Evolutionary conservation across 371 early-diverging fungal species (phyloP), one percentile per base, ranked within the genome.

Genomic region (Circinella umbellata): DNA sequence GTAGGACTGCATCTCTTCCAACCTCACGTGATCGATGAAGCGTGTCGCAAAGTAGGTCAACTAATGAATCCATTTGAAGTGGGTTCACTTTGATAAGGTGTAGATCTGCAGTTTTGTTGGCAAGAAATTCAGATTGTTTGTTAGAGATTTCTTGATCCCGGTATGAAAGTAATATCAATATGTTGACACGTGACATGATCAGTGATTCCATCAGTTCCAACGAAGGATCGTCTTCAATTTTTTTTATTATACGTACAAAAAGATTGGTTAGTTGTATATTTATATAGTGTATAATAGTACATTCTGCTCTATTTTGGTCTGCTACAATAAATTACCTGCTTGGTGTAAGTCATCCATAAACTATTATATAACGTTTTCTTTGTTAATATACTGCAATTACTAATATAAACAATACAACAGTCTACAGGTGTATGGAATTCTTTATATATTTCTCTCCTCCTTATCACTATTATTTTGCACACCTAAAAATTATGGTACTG

Each of bases 311-410:
- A 27, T 27, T 27, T 27, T 27, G 27, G 0, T 27, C 2, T 27
- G 27, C 27, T 27, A 27, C 27, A 1, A 27, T 18, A 9, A 20
- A 17, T 35, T 71, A 75, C 75, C 75, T 62, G 83, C 81, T 69
- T 77, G 74, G 51, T 83, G 84, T 15, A 81, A 38, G 61, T 83
- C 84, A 61, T 83, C 84, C 53, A 83, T 38, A 69, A 83, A 83
- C 76, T 82, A 70, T 17, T 36, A 34, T 27, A 17, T 11, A 53
- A 18, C 10, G 9, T 17, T 35, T 35, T 4, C 0, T 6, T 7
- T 13, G 5, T 17, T 61, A 13, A 61, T 18, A 35, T 35, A 14
- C 15, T 5, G 0, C n/a, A 8, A 51, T 8, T 51, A 51, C 14
- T 51, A 1, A n/a, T 15, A 13, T 14, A 47, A 47, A 15, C 47